These are phyloP conservation scores for Silene uniflora DNA, from an alignment of 148 eudicot species.

Conservation along the genomic window DNA sequence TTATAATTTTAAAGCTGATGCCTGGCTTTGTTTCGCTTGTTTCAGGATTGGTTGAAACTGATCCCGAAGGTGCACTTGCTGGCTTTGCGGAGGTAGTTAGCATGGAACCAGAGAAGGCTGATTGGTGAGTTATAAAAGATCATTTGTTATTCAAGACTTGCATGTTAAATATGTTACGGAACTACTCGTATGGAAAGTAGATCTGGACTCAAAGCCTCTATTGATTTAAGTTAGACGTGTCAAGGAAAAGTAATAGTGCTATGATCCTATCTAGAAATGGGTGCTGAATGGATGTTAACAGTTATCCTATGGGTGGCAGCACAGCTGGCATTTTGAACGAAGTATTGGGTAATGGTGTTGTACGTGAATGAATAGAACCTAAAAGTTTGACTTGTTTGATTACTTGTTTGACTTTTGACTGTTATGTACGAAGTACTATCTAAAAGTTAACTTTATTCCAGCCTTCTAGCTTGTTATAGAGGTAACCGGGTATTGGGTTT, in stretches of 20 bases:
- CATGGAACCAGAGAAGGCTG: constrained; percentile 89
- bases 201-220: not conserved
- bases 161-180: not conserved
- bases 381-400: not conserved
- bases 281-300: not conserved
- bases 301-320: not conserved
- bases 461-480: not conserved
- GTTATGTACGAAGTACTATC: not conserved
- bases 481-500: not conserved
- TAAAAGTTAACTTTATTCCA: not conserved
- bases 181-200: not conserved
- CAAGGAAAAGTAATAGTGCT: not conserved
- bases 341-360: not conserved
- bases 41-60: constrained; percentile 87
- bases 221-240: not conserved
- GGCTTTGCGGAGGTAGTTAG: constrained; percentile 84
- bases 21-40: not conserved
- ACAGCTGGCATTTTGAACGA: no score
- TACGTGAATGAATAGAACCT: not conserved
- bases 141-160: not conserved
- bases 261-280: not conserved
- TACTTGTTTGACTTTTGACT: not conserved
- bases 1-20: not conserved
- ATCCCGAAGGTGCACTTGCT: constrained; percentile 83
- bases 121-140: constrained; percentile 49